A percentile compares a stretch with the other conserved stretches of the same genome.
Conservation (phyloP, 345 rosid genomes). For the Luvunga scandens region DNA sequence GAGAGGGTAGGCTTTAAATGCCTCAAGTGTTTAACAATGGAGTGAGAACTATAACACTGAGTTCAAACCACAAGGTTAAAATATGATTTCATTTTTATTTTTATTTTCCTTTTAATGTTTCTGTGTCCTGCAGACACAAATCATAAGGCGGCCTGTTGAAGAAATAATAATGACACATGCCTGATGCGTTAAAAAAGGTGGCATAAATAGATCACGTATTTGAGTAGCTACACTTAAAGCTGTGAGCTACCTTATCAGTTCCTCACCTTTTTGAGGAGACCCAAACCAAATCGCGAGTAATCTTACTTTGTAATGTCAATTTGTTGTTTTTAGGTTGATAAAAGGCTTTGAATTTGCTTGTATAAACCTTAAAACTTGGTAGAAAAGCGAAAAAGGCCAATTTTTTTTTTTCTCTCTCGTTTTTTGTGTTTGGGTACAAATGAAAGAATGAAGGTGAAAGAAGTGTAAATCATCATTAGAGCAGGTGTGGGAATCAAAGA, state of each 20-base stretch:
- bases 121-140: not conserved
- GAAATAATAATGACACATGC: constrained; percentile 26
- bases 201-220: constrained; percentile 3
- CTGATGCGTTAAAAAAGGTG: constrained; percentile 25
- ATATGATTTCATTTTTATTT: too few species aligned
- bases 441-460: not conserved
- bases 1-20: too few species aligned
- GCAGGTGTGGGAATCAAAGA: constrained; percentile 15
- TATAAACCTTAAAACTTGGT: not conserved
- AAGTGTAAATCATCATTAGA: constrained; percentile 21
- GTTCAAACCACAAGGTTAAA: not conserved
- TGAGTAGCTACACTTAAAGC: constrained; percentile 5
- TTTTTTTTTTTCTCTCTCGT: not conserved
- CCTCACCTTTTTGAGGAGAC: not conserved
- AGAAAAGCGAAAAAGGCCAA: constrained; percentile 8
- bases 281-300: not conserved
- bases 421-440: not conserved
- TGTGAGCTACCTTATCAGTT: not conserved
- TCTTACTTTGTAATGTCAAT: not conserved
- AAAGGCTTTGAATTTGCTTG: not conserved
- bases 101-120: not conserved
- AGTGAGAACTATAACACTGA: not conserved
- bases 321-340: not conserved
- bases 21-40: not conserved
- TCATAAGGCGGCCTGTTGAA: constrained; percentile 25